Evolutionary conservation across 768 basidiomycete genomes (phyloP).

Genomic region (Mycena kentingensis): DNA sequence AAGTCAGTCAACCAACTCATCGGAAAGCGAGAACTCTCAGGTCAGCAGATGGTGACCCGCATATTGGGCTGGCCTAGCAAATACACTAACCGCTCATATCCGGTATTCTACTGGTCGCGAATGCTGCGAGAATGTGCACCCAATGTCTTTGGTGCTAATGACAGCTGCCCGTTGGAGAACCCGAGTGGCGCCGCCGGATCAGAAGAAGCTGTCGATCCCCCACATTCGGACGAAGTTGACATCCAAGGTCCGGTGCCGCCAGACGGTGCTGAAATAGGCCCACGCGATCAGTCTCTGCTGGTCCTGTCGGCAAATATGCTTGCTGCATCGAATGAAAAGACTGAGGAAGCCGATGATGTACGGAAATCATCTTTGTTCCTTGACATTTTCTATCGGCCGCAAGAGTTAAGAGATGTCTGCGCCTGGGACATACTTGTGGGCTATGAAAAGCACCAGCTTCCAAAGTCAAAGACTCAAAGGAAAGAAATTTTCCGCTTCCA

Average conservation of each 20-base stretch:
- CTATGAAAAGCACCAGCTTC: slow-evolving; percentile 3
- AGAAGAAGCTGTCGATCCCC: too few relatives aligned
- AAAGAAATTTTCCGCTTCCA: neutral
- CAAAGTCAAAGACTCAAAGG: slow-evolving; percentile 2
- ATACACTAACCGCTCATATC: slow-evolving; percentile 8
- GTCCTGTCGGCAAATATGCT: neutral
- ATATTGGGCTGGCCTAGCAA: slow-evolving; percentile 1
- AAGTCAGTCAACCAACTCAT: slow-evolving; percentile 10
- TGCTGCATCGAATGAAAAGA: neutral
- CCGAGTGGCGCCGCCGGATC: too few relatives aligned
- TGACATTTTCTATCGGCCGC: slow-evolving; percentile 12
- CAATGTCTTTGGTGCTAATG: neutral
- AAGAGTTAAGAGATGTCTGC: neutral
- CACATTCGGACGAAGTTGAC: too few relatives aligned
- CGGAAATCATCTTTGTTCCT: slow-evolving; percentile 5
- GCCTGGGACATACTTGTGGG: slow-evolving; percentile 13
- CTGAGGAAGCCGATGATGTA: neutral
- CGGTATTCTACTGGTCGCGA: slow-evolving; percentile 10
- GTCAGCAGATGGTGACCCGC: slow-evolving; percentile 8
- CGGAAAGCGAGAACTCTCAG: slow-evolving; percentile 12
- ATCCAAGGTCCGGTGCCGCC: too few relatives aligned
- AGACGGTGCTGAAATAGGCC: too few relatives aligned
- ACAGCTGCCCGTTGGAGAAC: too few relatives aligned
- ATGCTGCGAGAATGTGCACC: slow-evolving; percentile 11
- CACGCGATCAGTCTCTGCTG: neutral